A percentile compares a stretch with the other conserved stretches of the same genome.
These are phyloP conservation scores for Thelephora ganbajun DNA, from an alignment of 768 basidiomycete genomes.

Conservation along the genomic window DNA sequence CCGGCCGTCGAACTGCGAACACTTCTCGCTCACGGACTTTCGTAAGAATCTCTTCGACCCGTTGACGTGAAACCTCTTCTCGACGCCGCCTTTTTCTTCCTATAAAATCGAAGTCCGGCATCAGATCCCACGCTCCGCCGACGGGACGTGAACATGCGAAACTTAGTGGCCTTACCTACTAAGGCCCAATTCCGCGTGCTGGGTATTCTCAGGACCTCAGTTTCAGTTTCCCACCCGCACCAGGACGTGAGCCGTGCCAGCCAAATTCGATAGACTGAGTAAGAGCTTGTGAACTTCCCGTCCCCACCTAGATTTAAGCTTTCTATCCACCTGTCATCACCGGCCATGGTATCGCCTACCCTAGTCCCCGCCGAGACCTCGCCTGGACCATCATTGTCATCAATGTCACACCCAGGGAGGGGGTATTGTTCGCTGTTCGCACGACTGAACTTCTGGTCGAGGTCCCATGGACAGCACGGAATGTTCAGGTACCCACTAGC, in stretches of 20 bases:
- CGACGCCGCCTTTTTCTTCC: conserved; percentile 19
- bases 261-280: conserved; percentile 80
- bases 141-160: background rate
- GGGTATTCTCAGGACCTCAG: conserved; percentile 78
- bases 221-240: conserved; percentile 82
- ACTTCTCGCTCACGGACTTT: conserved; percentile 45
- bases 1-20: conserved; percentile 62
- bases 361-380: no score
- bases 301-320: conserved; percentile 47
- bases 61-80: conserved; percentile 23
- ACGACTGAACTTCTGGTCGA: conserved; percentile 56
- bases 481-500: conserved; percentile 68
- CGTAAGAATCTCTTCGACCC: conserved; percentile 38
- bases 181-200: conserved; percentile 92
- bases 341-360: no score
- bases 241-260: conserved; percentile 54
- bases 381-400: conserved; percentile 8
- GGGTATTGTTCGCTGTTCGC: conserved; percentile 20
- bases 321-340: conserved; percentile 17
- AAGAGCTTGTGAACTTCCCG: conserved; percentile 50
- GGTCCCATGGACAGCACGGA: conserved; percentile 82
- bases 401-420: conserved; percentile 15
- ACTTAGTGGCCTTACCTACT: conserved; percentile 41
- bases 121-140: background rate
- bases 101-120: background rate